Evolutionary conservation across 2,329 filamentous ascomycete genomes (phyloP).

Genomic region (Thermoascus crustaceus): DNA sequence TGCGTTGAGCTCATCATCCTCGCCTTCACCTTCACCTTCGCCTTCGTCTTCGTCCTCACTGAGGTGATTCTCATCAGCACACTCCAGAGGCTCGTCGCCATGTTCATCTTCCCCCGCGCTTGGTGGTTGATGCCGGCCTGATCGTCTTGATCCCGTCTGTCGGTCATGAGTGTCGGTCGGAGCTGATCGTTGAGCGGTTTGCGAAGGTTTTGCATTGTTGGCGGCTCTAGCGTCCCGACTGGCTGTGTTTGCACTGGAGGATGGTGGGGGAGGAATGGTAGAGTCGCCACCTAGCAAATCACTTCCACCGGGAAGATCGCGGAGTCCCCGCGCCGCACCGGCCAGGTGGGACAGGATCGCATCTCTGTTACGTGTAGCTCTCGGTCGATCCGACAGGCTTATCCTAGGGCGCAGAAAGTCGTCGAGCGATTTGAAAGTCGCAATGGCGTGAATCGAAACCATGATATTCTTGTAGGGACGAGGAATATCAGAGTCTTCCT

Average conservation of each 20-base stretch:
- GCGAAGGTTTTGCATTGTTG: slow-evolving; percentile 37
- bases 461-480: slow-evolving; percentile 85
- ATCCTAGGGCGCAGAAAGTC: slow-evolving; percentile 92
- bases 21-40: slow-evolving; percentile 47
- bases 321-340: slow-evolving; percentile 58
- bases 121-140: slow-evolving; percentile 51
- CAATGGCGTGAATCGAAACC: slow-evolving; percentile 97
- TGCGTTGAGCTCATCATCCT: slow-evolving; percentile 61
- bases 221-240: slow-evolving; percentile 9
- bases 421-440: slow-evolving; percentile 92
- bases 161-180: slow-evolving; percentile 30
- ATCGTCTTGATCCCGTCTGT: slow-evolving; percentile 48
- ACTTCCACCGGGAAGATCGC: slow-evolving; percentile 38
- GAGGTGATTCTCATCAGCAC: slow-evolving; percentile 82
- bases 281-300: slow-evolving; percentile 27
- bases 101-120: slow-evolving; percentile 53
- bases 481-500: slow-evolving; percentile 81
- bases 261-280: slow-evolving; percentile 13
- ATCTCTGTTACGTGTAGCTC: slow-evolving; percentile 50
- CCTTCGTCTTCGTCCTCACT: slow-evolving; percentile 60
- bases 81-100: slow-evolving; percentile 69
- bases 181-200: slow-evolving; percentile 34
- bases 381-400: slow-evolving; percentile 65
- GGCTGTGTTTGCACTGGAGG: slow-evolving; percentile 13
- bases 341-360: slow-evolving; percentile 65